phyloP scores from a whole-genome alignment of 106 monocot species.

The Chionographis japonica region DNA sequence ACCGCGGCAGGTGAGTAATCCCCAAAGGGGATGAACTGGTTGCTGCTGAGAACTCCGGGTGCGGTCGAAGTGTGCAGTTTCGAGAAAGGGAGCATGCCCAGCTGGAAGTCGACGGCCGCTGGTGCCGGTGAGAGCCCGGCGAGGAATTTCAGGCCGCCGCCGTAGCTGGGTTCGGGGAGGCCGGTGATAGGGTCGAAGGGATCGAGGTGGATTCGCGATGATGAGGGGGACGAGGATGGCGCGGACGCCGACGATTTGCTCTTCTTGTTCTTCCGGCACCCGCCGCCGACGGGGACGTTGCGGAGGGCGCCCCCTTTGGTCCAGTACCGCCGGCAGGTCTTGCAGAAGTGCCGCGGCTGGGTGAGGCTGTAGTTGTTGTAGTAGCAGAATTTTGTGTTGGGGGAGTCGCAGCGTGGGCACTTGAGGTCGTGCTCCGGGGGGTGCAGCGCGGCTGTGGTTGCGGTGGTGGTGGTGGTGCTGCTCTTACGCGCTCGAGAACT shows the following conservation, averaged over 20 bases:
- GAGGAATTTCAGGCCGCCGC: neutral
- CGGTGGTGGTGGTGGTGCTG: neutral
- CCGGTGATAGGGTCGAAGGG: neutral
- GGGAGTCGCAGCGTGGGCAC: neutral
- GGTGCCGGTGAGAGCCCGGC: constrained; percentile 6
- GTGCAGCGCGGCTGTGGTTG: too few relatives aligned
- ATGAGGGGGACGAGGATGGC: neutral
- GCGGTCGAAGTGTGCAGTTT: neutral
- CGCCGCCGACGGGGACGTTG: too few relatives aligned
- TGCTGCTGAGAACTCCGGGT: constrained; percentile 5
- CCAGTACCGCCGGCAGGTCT: too few relatives aligned
- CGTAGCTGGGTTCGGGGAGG: too few relatives aligned
- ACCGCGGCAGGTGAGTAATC: neutral
- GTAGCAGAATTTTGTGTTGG: too few relatives aligned
- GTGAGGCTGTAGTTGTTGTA: too few relatives aligned
- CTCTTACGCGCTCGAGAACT: neutral
- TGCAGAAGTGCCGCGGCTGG: too few relatives aligned
- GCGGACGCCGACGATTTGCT: constrained; percentile 5
- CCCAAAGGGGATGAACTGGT: constrained; percentile 3
- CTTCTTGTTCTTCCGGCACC: constrained; percentile 12
- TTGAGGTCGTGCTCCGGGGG: constrained; percentile 10
- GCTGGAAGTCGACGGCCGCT: neutral
- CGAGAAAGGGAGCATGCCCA: neutral
- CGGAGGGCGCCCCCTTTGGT: too few relatives aligned
- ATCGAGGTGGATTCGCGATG: neutral